Evolutionary conservation across 768 basidiomycete species (phyloP).

Genomic region (Leccinum ochraceum): DNA sequence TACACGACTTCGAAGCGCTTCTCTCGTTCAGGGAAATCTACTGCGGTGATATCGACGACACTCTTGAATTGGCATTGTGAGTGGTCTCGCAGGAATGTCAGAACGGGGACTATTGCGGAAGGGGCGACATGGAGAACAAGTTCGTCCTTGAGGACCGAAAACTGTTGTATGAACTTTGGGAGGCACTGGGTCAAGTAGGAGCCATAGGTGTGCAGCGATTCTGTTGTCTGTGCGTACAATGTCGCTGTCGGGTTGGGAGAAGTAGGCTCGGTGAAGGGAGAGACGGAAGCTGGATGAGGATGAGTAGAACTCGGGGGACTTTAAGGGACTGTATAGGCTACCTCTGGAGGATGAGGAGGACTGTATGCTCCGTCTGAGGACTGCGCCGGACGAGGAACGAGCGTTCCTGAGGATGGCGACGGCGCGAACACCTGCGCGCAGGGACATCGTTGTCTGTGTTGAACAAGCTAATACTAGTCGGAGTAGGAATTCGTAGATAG

Average conservation of each 20-base stretch:
- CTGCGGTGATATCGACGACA: conserved; percentile 92
- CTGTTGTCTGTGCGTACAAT: conserved; percentile 69
- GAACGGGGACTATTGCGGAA: conserved; percentile 75
- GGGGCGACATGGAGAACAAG: conserved; percentile 87
- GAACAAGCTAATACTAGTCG: conserved; percentile 14
- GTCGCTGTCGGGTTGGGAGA: conserved; percentile 84
- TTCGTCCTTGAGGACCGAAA: conserved; percentile 96
- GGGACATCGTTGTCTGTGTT: conserved; percentile 37
- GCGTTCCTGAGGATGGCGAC: conserved; percentile 44
- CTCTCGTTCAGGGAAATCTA: conserved; percentile 90
- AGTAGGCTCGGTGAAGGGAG: conserved; percentile 88
- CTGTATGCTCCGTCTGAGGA: conserved; percentile 46
- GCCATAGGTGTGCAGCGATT: conserved; percentile 86
- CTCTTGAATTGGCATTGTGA: conserved; percentile 92
- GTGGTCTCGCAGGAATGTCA: conserved; percentile 94
- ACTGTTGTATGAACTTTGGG: conserved; percentile 97
- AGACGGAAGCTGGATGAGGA: conserved; percentile 50
- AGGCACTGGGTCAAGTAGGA: conserved; percentile 92
- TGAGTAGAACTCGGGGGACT: conserved; percentile 10
- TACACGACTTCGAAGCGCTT: conserved; percentile 98
- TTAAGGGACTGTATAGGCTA: conserved; percentile 19
- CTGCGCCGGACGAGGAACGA: conserved; percentile 28
- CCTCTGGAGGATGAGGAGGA: conserved; percentile 51
- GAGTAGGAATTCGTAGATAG: conserved; percentile 28
- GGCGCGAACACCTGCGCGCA: conserved; percentile 46